A percentile compares a stretch with the other conserved stretches of the same genome.
Conservation (phyloP, 768 basidiomycete genomes). For the Rhodosporidiobolus sp. region DNA sequence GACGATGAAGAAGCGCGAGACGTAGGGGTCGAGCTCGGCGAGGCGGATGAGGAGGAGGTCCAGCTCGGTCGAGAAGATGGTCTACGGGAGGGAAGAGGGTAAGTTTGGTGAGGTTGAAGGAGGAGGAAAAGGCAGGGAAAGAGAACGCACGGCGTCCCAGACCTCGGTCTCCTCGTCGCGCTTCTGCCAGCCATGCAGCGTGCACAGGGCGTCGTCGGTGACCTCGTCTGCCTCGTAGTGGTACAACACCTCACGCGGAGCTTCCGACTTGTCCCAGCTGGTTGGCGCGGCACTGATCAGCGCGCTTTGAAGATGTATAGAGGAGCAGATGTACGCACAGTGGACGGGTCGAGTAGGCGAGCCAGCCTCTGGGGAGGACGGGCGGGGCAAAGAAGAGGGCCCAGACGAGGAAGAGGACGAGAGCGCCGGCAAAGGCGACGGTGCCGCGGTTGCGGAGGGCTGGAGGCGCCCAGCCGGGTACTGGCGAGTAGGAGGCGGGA, state of each 20-base stretch:
- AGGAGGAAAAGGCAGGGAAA: neutral
- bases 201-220: conserved; percentile 53
- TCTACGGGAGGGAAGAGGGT: neutral
- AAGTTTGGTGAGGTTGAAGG: neutral
- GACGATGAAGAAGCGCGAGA: conserved; percentile 62
- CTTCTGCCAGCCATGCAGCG: conserved; percentile 59
- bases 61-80: conserved; percentile 61
- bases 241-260: conserved; percentile 55
- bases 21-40: conserved; percentile 60
- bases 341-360: conserved; percentile 31
- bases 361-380: conserved; percentile 8
- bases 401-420: neutral
- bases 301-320: no score
- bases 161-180: conserved; percentile 49
- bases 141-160: conserved; percentile 56
- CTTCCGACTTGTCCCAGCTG: conserved; percentile 58
- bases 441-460: neutral
- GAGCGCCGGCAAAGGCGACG: neutral
- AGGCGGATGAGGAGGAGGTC: conserved; percentile 64
- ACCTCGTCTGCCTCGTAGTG: conserved; percentile 61
- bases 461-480: neutral
- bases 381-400: neutral
- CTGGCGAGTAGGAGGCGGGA: neutral
- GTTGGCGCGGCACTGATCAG: conserved; percentile 45
- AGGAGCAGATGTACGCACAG: neutral